Conservation (phyloP, 2,329 filamentous ascomycete genomes). For the Cercospora nicotianae region DNA sequence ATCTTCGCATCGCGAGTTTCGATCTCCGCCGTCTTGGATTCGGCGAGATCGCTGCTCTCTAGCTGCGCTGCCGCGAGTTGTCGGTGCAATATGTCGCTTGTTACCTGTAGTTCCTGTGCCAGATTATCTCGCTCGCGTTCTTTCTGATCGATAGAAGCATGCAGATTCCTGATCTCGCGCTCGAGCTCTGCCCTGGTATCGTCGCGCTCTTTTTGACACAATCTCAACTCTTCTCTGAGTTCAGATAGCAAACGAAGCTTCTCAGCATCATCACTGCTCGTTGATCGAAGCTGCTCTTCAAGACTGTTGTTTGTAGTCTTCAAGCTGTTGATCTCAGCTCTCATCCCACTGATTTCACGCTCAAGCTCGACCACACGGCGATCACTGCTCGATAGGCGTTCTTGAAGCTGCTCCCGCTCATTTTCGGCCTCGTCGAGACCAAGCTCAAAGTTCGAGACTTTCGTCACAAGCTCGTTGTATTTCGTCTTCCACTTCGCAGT, state of each 20-base stretch:
- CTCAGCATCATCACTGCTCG: conserved; percentile 16
- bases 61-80: conserved; percentile 5
- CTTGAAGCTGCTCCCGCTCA: conserved; percentile 17
- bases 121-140: conserved; percentile 5
- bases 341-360: not conserved
- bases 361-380: conserved; percentile 9
- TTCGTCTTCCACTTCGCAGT: conserved; percentile 24
- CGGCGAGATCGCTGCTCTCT: not conserved
- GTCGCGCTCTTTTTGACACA: conserved; percentile 13
- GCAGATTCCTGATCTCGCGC: conserved; percentile 44
- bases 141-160: conserved; percentile 38
- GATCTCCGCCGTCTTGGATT: conserved; percentile 8
- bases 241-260: conserved; percentile 14
- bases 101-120: not conserved
- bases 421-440: conserved; percentile 16
- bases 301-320: conserved; percentile 16
- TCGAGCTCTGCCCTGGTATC: not conserved
- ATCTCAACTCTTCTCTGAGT: conserved; percentile 23
- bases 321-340: conserved; percentile 3
- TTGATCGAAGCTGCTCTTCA: conserved; percentile 20
- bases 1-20: conserved; percentile 22
- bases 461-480: conserved; percentile 18
- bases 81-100: conserved; percentile 6
- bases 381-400: conserved; percentile 5
- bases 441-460: conserved; percentile 10